Conservation (phyloP, 805 yeast species). For the Cyberlindnera saturnus region DNA sequence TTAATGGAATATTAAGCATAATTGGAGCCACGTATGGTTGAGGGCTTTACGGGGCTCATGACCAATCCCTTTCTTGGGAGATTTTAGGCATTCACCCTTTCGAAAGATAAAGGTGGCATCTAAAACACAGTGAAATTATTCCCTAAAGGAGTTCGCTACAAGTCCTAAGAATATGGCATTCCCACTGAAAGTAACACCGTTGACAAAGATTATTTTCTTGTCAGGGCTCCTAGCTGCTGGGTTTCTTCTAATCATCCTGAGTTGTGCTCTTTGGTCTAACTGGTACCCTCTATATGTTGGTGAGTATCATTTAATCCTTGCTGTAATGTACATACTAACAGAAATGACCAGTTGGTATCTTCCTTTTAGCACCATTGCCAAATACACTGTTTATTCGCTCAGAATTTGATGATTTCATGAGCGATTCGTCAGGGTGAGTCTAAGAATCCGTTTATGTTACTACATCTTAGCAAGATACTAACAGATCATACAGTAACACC, state of each 20-base stretch:
- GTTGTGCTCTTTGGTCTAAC: constrained; percentile 82
- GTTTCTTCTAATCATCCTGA: constrained; percentile 77
- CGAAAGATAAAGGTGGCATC: no score
- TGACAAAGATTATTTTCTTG: constrained; percentile 71
- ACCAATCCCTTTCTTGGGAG: no score
- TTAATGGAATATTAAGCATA: no score
- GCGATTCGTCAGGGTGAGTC: constrained; percentile 40
- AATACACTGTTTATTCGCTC: constrained; percentile 49
- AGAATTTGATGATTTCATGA: constrained; percentile 52
- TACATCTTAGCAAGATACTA: constrained; percentile 14
- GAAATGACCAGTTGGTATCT: constrained; percentile 39
- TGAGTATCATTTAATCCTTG: constrained; percentile 23
- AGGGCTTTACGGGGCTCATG: no score
- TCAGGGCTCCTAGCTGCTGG: constrained; percentile 83
- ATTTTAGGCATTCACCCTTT: no score
- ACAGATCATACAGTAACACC: constrained; percentile 28
- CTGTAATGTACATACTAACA: background rate
- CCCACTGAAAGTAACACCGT: constrained; percentile 40
- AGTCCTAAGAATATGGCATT: background rate
- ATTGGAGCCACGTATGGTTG: no score
- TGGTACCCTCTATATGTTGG: constrained; percentile 85
- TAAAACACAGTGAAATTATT: no score
- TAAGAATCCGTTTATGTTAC: background rate
- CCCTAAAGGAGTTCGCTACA: background rate
- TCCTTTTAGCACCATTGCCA: constrained; percentile 68